Percentiles rank a stretch among this genome's conserved stretches.
phyloP scores from a whole-genome alignment of 352 stramenopile genomes.

The Globisporangium sylvaticum region DNA sequence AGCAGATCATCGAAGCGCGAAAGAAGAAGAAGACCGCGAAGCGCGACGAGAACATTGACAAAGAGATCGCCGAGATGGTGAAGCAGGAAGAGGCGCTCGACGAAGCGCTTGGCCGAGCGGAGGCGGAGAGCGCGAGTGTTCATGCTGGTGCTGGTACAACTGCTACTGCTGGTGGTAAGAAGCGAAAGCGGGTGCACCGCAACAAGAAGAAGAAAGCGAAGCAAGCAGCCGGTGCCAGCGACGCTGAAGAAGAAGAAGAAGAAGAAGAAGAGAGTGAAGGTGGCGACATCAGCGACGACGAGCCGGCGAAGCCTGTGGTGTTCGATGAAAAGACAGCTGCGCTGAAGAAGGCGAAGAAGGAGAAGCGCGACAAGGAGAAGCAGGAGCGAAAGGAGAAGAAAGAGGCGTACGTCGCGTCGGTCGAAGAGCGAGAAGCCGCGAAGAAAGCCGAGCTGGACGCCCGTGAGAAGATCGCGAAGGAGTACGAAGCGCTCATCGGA shows the following conservation, averaged over 20 bases:
- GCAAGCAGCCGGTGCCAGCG: background rate
- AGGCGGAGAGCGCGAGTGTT: slow-evolving; percentile 18
- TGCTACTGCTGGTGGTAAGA: slow-evolving; percentile 19
- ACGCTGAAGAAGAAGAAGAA: slow-evolving; percentile 16
- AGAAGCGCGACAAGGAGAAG: slow-evolving; percentile 22
- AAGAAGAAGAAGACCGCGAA: slow-evolving; percentile 22
- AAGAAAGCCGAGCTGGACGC: slow-evolving; percentile 27
- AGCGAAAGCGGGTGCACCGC: slow-evolving; percentile 27
- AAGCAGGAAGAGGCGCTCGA: slow-evolving; percentile 12
- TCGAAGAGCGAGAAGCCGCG: slow-evolving; percentile 24
- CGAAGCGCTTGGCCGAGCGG: slow-evolving; percentile 10
- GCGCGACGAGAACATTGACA: slow-evolving; percentile 14
- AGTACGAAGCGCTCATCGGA: slow-evolving; percentile 51
- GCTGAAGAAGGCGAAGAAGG: slow-evolving; percentile 15
- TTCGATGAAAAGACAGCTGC: slow-evolving; percentile 15
- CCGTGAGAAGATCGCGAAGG: slow-evolving; percentile 39
- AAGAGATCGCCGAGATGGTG: slow-evolving; percentile 19
- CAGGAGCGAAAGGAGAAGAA: slow-evolving; percentile 30
- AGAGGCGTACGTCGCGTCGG: slow-evolving; percentile 17
- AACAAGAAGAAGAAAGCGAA: slow-evolving; percentile 21
- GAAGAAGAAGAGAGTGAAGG: slow-evolving; percentile 1
- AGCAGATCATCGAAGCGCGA: slow-evolving; percentile 21
- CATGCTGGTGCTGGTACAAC: background rate
- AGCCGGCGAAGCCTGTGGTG: background rate
- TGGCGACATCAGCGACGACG: slow-evolving; percentile 7